Evolutionary conservation across 179 eudicot species (phyloP).

Genomic region (Drosera spatulata): DNA sequence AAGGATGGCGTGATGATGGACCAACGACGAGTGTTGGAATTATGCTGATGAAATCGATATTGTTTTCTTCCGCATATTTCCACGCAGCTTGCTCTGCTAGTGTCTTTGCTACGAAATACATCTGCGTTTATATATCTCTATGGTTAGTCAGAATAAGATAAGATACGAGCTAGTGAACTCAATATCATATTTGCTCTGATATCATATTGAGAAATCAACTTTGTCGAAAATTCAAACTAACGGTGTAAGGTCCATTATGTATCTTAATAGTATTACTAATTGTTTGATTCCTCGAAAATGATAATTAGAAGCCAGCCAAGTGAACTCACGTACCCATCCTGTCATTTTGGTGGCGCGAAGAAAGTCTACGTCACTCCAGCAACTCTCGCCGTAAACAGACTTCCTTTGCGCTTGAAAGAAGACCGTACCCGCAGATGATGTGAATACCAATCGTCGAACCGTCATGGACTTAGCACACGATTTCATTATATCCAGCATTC

Average conservation of each 20-base stretch:
- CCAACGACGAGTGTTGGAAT: constrained; percentile 84
- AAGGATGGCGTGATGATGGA: constrained; percentile 62
- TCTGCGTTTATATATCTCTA: constrained; percentile 23
- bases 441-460: constrained; percentile 37
- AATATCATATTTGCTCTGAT: too few relatives aligned
- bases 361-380: constrained; percentile 69
- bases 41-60: constrained; percentile 68
- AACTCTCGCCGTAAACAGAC: constrained; percentile 40
- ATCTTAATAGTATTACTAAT: too few relatives aligned
- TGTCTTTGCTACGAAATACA: constrained; percentile 79
- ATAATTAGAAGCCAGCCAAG: too few relatives aligned
- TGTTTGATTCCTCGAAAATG: too few relatives aligned
- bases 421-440: constrained; percentile 25
- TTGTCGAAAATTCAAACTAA: too few relatives aligned
- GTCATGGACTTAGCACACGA: constrained; percentile 67
- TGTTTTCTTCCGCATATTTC: constrained; percentile 64
- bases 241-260: too few relatives aligned
- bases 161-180: too few relatives aligned
- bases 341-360: constrained; percentile 59
- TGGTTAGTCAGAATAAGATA: too few relatives aligned
- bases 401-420: constrained; percentile 35
- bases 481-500: constrained; percentile 60
- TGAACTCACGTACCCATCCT: constrained; percentile 41
- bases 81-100: constrained; percentile 79
- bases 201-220: too few relatives aligned